A percentile compares a stretch with the other conserved stretches of the same genome.
Evolutionary conservation across 2,329 filamentous ascomycete species (phyloP).

Genomic region (Aspergillus puulaauensis): DNA sequence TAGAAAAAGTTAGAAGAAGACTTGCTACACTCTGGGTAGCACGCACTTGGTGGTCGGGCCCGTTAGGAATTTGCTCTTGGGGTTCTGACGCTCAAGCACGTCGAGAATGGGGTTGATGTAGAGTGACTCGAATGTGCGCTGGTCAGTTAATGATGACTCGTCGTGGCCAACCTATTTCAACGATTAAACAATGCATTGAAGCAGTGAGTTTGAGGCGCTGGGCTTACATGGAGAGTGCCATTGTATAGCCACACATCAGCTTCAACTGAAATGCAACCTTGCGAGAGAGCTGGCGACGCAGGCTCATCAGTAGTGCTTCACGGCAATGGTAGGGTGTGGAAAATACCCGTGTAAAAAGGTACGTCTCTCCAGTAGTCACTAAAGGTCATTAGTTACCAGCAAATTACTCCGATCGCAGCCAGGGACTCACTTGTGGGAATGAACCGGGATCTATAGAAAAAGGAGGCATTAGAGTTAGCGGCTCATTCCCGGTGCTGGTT

Average conservation of each 20-base stretch:
- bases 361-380: constrained; percentile 59
- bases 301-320: constrained; percentile 9
- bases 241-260: constrained; percentile 63
- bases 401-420: neutral
- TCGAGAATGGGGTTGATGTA: constrained; percentile 61
- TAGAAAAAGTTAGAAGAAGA: neutral
- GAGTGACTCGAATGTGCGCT: constrained; percentile 56
- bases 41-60: constrained; percentile 50
- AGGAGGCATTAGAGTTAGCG: neutral
- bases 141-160: constrained; percentile 49
- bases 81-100: constrained; percentile 57
- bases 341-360: constrained; percentile 46
- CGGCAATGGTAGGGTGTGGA: neutral
- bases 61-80: constrained; percentile 50
- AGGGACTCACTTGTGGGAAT: constrained; percentile 41
- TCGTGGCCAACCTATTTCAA: constrained; percentile 55
- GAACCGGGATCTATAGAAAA: constrained; percentile 37
- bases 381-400: constrained; percentile 2
- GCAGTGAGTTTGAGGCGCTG: neutral
- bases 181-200: neutral
- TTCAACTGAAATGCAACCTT: constrained; percentile 59
- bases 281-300: constrained; percentile 48
- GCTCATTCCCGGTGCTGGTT: neutral
- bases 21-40: neutral
- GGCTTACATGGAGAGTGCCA: constrained; percentile 52